These are phyloP conservation scores for Xylariaceae sp. DNA, from an alignment of 2,329 filamentous ascomycete species.

Conservation along the genomic window DNA sequence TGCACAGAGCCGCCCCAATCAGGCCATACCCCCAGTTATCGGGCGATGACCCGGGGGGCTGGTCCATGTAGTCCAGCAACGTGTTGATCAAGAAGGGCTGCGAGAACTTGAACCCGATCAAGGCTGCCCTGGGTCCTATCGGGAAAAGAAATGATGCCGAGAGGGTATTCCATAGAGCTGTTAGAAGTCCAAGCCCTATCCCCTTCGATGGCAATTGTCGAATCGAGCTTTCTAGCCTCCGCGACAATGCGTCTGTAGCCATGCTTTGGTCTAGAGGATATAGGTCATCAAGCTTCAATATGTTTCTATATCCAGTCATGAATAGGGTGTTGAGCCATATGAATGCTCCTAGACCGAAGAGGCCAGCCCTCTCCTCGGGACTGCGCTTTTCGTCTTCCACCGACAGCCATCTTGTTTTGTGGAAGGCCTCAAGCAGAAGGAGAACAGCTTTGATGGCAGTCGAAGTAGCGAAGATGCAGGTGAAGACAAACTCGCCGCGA, in stretches of 20 bases:
- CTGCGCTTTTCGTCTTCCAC: slow-evolving; percentile 14
- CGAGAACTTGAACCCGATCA: slow-evolving; percentile 28
- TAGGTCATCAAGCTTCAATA: slow-evolving; percentile 30
- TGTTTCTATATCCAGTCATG: slow-evolving; percentile 29
- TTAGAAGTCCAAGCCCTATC: slow-evolving; percentile 7
- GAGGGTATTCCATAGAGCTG: slow-evolving; percentile 13
- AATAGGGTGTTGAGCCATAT: slow-evolving; percentile 33
- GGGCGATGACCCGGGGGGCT: slow-evolving; percentile 9
- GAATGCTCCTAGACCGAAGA: slow-evolving; percentile 31
- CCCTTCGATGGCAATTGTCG: too few relatives aligned
- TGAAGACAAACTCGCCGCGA: slow-evolving; percentile 3
- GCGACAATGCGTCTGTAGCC: background rate
- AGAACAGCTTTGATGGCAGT: slow-evolving; percentile 15
- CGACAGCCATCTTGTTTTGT: slow-evolving; percentile 13
- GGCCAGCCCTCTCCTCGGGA: slow-evolving; percentile 32
- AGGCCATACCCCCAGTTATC: slow-evolving; percentile 34
- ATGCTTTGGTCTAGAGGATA: slow-evolving; percentile 27
- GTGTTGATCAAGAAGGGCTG: slow-evolving; percentile 30
- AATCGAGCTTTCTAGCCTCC: too few relatives aligned
- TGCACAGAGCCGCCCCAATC: slow-evolving; percentile 35
- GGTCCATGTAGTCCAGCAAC: slow-evolving; percentile 26
- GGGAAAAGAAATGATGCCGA: slow-evolving; percentile 18
- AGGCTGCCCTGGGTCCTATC: slow-evolving; percentile 20
- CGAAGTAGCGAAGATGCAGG: slow-evolving; percentile 12
- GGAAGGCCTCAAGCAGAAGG: slow-evolving; percentile 16